Percentiles rank a stretch among this genome's conserved stretches.
These are phyloP conservation scores for Chaetomium fimeti DNA, from an alignment of 495 filamentous ascomycete genomes.

Conservation along the genomic window DNA sequence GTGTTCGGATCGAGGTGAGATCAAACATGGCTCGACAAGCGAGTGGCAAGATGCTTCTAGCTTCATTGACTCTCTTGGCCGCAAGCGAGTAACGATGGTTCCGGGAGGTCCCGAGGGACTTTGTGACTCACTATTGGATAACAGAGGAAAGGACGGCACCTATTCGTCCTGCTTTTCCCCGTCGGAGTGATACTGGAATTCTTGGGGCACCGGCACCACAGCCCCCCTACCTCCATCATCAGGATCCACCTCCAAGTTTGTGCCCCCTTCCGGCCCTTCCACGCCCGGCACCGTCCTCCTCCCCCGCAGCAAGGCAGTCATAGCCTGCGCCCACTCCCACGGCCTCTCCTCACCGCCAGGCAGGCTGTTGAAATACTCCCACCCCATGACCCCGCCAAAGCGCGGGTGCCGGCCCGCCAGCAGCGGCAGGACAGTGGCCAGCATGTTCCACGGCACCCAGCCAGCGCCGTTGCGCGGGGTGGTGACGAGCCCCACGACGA, in stretches of 20 bases:
- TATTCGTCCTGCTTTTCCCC: constrained; percentile 11
- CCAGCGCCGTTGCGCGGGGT: constrained; percentile 66
- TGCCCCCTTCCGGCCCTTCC: not conserved
- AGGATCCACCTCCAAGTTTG: constrained; percentile 15
- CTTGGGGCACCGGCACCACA: constrained; percentile 24
- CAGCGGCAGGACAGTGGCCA: constrained; percentile 39
- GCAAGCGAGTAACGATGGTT: not conserved
- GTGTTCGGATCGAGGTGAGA: too few relatives aligned
- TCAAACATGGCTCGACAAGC: too few relatives aligned
- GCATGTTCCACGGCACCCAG: constrained; percentile 39
- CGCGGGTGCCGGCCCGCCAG: constrained; percentile 40
- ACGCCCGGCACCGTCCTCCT: constrained; percentile 10
- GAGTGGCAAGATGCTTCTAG: too few relatives aligned
- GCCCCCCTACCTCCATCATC: constrained; percentile 22
- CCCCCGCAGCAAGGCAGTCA: constrained; percentile 39
- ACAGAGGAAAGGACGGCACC: constrained; percentile 6
- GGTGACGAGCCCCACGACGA: constrained; percentile 75
- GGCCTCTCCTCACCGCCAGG: constrained; percentile 59
- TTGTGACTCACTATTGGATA: constrained; percentile 8
- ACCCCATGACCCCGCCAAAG: constrained; percentile 80
- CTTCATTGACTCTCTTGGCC: too few relatives aligned
- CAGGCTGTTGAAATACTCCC: constrained; percentile 80
- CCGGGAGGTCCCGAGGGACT: not conserved
- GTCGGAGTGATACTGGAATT: constrained; percentile 37
- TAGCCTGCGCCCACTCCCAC: constrained; percentile 64